phyloP scores from a whole-genome alignment of 106 monocot species.

The Phalaenopsis equestris region DNA sequence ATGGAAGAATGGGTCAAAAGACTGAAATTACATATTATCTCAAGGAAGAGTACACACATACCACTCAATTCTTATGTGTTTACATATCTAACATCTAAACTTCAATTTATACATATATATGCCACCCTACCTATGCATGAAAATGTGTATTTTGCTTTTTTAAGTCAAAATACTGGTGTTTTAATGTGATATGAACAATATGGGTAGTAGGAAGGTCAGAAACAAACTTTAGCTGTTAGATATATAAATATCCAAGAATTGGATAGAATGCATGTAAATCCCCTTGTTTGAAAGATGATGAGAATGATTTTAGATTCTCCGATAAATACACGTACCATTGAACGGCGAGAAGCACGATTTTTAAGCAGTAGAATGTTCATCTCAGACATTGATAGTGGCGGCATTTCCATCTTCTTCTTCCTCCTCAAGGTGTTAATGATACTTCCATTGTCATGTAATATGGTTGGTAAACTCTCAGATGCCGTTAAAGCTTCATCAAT shows the following conservation, averaged over 20 bases:
- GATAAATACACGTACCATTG: slow-evolving; percentile 18
- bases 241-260: too few species aligned
- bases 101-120: too few species aligned
- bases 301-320: neutral
- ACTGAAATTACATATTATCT: neutral
- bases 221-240: too few species aligned
- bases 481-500: neutral
- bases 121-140: too few species aligned
- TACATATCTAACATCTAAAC: too few species aligned
- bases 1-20: neutral
- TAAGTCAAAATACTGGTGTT: too few species aligned
- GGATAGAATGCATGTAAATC: too few species aligned
- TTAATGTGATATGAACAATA: too few species aligned
- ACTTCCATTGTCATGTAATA: neutral
- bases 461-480: neutral
- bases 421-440: neutral
- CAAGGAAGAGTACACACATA: too few species aligned
- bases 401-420: slow-evolving; percentile 13
- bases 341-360: slow-evolving; percentile 30
- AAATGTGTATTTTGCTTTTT: too few species aligned
- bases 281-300: neutral
- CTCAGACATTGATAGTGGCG: slow-evolving; percentile 26
- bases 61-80: too few species aligned
- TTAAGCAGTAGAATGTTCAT: slow-evolving; percentile 21
- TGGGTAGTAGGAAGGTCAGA: too few species aligned